phyloP scores from a whole-genome alignment of 1,284 basidiomycete genomes.

The Rhodotorula sp. region DNA sequence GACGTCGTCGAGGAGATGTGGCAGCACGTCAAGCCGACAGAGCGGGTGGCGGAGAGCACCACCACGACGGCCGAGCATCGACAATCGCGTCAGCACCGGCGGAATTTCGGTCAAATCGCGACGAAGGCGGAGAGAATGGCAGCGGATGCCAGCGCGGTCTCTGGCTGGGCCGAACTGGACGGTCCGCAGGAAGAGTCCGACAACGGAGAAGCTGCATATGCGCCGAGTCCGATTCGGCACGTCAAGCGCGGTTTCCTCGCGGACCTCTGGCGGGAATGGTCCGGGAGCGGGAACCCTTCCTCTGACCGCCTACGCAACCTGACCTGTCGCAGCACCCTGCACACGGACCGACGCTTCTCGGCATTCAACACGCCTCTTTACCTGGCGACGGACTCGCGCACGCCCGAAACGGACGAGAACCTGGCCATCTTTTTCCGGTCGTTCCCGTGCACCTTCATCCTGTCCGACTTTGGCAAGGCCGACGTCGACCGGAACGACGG shows the following conservation, averaged over 20 bases:
- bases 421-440: conserved; percentile 32
- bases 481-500: conserved; percentile 27
- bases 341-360: conserved; percentile 20
- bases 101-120: too few species aligned
- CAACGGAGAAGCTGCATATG: too few species aligned
- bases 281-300: background rate
- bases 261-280: background rate
- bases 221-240: background rate
- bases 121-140: background rate
- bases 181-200: background rate
- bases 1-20: conserved; percentile 25
- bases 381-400: conserved; percentile 39
- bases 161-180: conserved; percentile 3
- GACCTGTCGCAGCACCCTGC: conserved; percentile 28
- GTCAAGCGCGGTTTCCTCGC: conserved; percentile 6
- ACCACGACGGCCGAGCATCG: background rate
- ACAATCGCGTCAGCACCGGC: background rate
- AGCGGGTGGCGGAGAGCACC: background rate
- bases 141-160: background rate
- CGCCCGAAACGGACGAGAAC: conserved; percentile 27
- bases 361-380: conserved; percentile 38
- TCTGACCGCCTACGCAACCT: conserved; percentile 16
- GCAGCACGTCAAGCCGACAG: conserved; percentile 7
- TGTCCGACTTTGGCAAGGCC: conserved; percentile 33
- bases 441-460: conserved; percentile 41